These are phyloP conservation scores for Penicillium odoratum DNA, from an alignment of 495 filamentous ascomycete genomes.

Conservation along the genomic window DNA sequence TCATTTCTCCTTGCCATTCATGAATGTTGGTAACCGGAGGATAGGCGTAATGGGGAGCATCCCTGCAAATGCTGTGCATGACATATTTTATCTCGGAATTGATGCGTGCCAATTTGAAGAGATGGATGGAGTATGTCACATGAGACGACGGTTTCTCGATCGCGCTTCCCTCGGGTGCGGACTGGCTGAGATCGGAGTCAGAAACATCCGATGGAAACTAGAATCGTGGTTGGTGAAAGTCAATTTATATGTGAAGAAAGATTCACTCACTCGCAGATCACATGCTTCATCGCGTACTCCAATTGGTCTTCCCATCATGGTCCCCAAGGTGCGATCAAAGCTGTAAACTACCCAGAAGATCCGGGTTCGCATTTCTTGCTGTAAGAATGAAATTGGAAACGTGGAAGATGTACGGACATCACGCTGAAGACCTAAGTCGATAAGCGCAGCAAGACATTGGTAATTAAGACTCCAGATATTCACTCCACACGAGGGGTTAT, in stretches of 20 bases:
- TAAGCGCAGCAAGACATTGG: constrained; percentile 45
- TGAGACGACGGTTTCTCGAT: constrained; percentile 25
- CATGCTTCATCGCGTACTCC: constrained; percentile 51
- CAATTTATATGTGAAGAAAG: neutral
- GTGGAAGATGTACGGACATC: constrained; percentile 35
- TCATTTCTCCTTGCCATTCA: constrained; percentile 42
- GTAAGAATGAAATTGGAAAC: constrained; percentile 37
- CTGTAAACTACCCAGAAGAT: constrained; percentile 51
- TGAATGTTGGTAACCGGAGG: constrained; percentile 40
- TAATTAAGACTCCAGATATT: constrained; percentile 53
- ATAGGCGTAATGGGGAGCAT: constrained; percentile 39
- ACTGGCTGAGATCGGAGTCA: constrained; percentile 27
- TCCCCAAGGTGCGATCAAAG: constrained; percentile 46
- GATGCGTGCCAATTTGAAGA: constrained; percentile 42
- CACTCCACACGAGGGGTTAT: constrained; percentile 45
- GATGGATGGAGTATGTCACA: constrained; percentile 43
- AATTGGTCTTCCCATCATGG: constrained; percentile 51
- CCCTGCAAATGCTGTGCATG: constrained; percentile 44
- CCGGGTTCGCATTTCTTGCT: constrained; percentile 50
- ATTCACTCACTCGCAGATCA: constrained; percentile 40
- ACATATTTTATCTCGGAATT: constrained; percentile 54
- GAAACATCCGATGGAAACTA: constrained; percentile 36
- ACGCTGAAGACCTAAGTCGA: constrained; percentile 49
- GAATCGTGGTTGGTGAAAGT: neutral
- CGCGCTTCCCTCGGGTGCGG: neutral